A percentile compares a stretch with the other conserved stretches of the same genome.
These are phyloP conservation scores for Panaeolus papilionaceus DNA, from an alignment of 768 basidiomycete species.

Conservation along the genomic window DNA sequence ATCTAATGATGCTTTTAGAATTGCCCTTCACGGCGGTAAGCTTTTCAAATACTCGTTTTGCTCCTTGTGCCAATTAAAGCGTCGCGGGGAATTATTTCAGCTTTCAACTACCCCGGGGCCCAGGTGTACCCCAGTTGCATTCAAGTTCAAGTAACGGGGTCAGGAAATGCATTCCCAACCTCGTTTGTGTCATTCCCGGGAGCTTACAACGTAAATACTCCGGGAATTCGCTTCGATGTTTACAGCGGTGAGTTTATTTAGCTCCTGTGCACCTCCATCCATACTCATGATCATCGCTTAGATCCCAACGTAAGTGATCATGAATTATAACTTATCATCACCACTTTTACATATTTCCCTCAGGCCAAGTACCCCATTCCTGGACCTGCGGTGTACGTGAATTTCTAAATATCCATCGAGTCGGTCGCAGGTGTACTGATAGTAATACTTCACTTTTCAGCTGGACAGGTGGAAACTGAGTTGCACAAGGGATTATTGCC, in stretches of 20 bases:
- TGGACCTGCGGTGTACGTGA: constrained; percentile 43
- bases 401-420: not conserved
- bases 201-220: constrained; percentile 42
- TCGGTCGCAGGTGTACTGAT: not conserved
- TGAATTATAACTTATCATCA: not conserved
- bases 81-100: constrained; percentile 22
- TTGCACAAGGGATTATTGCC: not conserved
- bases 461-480: constrained; percentile 5
- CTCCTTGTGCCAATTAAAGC: too few relatives aligned
- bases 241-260: constrained; percentile 34
- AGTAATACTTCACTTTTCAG: not conserved
- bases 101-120: constrained; percentile 46
- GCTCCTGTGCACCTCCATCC: constrained; percentile 16
- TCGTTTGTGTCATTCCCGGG: constrained; percentile 57
- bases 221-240: constrained; percentile 42
- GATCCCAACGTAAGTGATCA: constrained; percentile 16
- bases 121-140: constrained; percentile 54
- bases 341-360: not conserved
- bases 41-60: not conserved
- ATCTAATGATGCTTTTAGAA: constrained; percentile 30
- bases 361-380: constrained; percentile 43
- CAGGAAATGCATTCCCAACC: constrained; percentile 48
- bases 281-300: constrained; percentile 14
- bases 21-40: constrained; percentile 44
- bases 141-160: constrained; percentile 52